Evolutionary conservation across 768 basidiomycete species (phyloP), one percentile per base, ranked within the genome.

Genomic region (Boletellus emodensis): DNA sequence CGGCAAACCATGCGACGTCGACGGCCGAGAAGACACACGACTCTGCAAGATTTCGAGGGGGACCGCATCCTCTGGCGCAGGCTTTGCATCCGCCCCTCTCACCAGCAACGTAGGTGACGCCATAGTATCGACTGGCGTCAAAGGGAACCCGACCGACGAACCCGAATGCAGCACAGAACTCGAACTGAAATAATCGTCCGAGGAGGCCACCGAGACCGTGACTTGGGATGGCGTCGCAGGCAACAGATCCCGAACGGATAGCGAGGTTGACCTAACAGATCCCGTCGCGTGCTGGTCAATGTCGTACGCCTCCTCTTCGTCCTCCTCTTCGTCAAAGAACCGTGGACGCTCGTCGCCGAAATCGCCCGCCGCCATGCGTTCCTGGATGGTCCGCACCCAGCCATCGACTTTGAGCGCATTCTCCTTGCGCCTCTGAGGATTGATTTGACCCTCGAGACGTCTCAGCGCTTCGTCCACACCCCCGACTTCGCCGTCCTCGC

Each of bases 361-460:
- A 55, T 84, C 83, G 0, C 83, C 83, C 17, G 76, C 77, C 8
- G 74, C 77, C 66, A 86, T 71, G 26, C 89, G 77, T 44, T 84
- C 78, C 57, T 81, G 82, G 32, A 91, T 84, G 11, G 78, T 79
- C 54, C 79, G 78, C 42, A 91, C 82, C 90, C 90, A 92, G 3
- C 82, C 81, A 62, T 92, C 84, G 4, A 94, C 88, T 64, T 91
- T 90, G 42, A 76, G 75, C 33, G 78, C 79, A 59, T 85, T 90
- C 57, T 83, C 86, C 55, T 81, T 74, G 62, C 86, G 81, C 61
- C 80, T 78, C 52, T 82, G 73, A 0, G 79, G 79, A 64, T 91
- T 90, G 47, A 94, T 88, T 63, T 91, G 83, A 0, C 92, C 94
- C 66, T 95, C 92, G 35, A 96, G 76, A 12, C 87, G 74, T 20